These are phyloP conservation scores for Planoprotostelium fungivorum DNA, from an alignment of 78 protist species.

Conservation along the genomic window DNA sequence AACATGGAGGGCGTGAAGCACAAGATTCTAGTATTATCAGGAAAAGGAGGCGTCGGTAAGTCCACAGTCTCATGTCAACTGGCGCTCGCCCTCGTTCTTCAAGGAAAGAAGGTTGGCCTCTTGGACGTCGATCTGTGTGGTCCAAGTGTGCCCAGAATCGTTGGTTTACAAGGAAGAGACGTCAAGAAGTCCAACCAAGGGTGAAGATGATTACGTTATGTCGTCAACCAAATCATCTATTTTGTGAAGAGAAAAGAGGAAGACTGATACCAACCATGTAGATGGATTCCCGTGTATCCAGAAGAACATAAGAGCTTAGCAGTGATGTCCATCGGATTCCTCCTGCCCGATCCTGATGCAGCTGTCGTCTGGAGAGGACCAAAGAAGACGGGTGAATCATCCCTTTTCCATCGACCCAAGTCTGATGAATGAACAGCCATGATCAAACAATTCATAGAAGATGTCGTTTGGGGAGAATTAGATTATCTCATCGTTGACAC, in stretches of 20 bases:
- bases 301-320: conserved; percentile 73
- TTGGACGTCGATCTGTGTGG: conserved; percentile 92
- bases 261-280: not conserved
- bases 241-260: not conserved
- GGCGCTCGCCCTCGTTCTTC: conserved; percentile 27
- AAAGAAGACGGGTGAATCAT: conserved; percentile 60
- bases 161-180: conserved; percentile 53
- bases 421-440: conserved; percentile 18
- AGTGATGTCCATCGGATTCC: conserved; percentile 92
- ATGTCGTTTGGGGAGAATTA: conserved; percentile 79
- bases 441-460: conserved; percentile 78
- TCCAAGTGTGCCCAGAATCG: conserved; percentile 75
- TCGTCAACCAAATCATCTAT: not conserved
- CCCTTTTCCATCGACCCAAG: not conserved
- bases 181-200: conserved; percentile 67
- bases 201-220: conserved; percentile 9
- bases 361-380: conserved; percentile 97
- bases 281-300: conserved; percentile 81
- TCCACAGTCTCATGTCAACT: conserved; percentile 39
- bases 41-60: conserved; percentile 98
- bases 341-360: conserved; percentile 70
- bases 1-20: conserved; percentile 62
- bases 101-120: conserved; percentile 74
- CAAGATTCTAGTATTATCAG: conserved; percentile 91
- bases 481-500: conserved; percentile 90